These are phyloP conservation scores for Ramicandelaber brevisporus DNA, from an alignment of 192 early-diverging fungal species.

Conservation along the genomic window DNA sequence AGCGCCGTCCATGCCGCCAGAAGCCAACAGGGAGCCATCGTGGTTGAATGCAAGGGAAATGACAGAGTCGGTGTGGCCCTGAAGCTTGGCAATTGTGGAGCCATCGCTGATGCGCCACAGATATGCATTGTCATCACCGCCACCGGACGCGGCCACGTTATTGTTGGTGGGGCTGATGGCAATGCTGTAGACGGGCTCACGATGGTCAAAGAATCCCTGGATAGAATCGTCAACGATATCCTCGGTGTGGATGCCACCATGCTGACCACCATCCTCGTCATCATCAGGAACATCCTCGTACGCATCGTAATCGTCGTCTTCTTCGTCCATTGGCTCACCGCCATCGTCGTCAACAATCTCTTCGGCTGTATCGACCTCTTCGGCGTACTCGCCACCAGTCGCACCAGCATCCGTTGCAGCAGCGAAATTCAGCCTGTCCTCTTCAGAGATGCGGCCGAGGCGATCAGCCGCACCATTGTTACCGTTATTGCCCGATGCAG, in stretches of 20 bases:
- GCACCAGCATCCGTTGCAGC: no score
- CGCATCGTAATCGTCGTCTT: no score
- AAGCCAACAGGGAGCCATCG: slow-evolving; percentile 63
- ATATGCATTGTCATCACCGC: slow-evolving; percentile 78
- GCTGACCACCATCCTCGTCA: slow-evolving; percentile 1
- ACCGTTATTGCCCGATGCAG: no score
- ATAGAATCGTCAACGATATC: slow-evolving; percentile 51
- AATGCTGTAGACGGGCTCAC: slow-evolving; percentile 70
- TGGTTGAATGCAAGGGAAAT: slow-evolving; percentile 52
- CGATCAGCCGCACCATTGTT: no score
- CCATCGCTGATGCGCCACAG: slow-evolving; percentile 72
- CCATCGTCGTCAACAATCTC: slow-evolving; percentile 5
- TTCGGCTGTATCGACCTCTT: slow-evolving; percentile 2
- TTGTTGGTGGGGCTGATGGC: slow-evolving; percentile 50
- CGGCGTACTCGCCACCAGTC: slow-evolving; percentile 2
- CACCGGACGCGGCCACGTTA: slow-evolving; percentile 50
- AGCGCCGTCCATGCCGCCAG: slow-evolving; percentile 91
- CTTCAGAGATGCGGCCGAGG: no score
- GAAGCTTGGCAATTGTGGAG: slow-evolving; percentile 32
- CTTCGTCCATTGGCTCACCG: slow-evolving; percentile 4
- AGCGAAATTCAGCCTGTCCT: no score
- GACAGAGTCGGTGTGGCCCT: slow-evolving; percentile 72
- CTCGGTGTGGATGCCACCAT: neutral
- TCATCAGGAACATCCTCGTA: slow-evolving; percentile 1
- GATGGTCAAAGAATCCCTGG: slow-evolving; percentile 75